Evolutionary conservation across 768 basidiomycete species (phyloP).

Genomic region (Lactifluus pinguis): DNA sequence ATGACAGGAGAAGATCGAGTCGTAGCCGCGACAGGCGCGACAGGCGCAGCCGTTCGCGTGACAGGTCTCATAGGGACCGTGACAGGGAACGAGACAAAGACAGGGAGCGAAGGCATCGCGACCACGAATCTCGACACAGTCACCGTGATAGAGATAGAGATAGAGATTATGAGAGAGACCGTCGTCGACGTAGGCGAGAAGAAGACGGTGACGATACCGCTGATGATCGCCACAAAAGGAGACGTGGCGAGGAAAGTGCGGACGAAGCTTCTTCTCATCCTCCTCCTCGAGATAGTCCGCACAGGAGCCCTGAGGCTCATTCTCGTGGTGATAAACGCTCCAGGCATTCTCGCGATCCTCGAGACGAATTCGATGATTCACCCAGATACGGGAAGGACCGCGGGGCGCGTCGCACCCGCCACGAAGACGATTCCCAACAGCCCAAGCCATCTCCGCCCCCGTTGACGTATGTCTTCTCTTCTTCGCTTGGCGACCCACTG

Average conservation of each 20-base stretch:
- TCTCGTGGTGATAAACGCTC: conserved; percentile 39
- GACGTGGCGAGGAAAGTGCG: conserved; percentile 47
- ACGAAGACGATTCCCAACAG: conserved; percentile 34
- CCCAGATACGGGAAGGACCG: conserved; percentile 36
- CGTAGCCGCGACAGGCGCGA: conserved; percentile 44
- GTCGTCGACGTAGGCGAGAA: conserved; percentile 55
- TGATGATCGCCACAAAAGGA: conserved; percentile 59
- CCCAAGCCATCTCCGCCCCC: conserved; percentile 28
- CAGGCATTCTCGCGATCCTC: conserved; percentile 38
- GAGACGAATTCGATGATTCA: conserved; percentile 57
- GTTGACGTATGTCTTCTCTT: conserved; percentile 33
- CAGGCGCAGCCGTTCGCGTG: conserved; percentile 32
- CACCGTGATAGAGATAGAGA: conserved; percentile 40
- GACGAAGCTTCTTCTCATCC: conserved; percentile 37
- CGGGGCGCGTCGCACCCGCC: conserved; percentile 31
- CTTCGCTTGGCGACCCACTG: conserved; percentile 1
- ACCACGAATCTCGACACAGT: conserved; percentile 44
- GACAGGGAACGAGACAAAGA: conserved; percentile 41
- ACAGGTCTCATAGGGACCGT: conserved; percentile 35
- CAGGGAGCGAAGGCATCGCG: conserved; percentile 37
- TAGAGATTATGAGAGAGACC: conserved; percentile 43
- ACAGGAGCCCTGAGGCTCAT: conserved; percentile 37
- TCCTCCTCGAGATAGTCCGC: conserved; percentile 43
- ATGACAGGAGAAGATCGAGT: conserved; percentile 54
- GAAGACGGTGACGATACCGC: conserved; percentile 47